Evolutionary conservation across 805 yeast genomes (phyloP), one percentile per base, ranked within the genome.

Genomic region (Candida wancherniae): DNA sequence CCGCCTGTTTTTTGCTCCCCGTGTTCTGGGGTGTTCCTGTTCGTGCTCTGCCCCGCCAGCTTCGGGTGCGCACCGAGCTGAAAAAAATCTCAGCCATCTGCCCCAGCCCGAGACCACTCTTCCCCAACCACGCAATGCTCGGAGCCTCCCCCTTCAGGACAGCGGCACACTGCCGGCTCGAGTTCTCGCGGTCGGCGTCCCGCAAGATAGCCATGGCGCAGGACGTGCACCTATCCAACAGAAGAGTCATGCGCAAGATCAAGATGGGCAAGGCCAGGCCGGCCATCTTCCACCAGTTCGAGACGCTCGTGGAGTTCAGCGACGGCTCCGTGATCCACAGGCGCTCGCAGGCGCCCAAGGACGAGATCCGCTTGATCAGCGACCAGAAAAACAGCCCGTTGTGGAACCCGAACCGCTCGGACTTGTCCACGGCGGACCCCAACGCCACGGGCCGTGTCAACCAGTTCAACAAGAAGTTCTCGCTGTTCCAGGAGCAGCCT

Each of bases 241-340:
- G 68, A 50, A 73, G 90, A 61, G 86, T 85, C 30, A 55, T 73
- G 58, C 79, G 75, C 54, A 80, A 76, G 55, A 81, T 84, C 47
- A 58, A 65, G 38, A 59, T 80, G 34, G 97, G 97, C 34, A 83
- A 83, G 55, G 87, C 95, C 11, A 76, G 97, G 59, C 97, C 97
- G 2, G 87, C 96, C 19, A 82, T 92, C 23, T 88, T 85, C 59
- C 75, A 90, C 62, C 85, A 85, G 57, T 92, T 92, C 55, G 87
- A 90, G 42, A 82, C 88, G 19, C 60, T 71, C 21, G 88, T 92
- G n/a, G 95, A 90, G 59, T 70, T 88, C 36, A 81, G 94, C 44
- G 98, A 92, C 55, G 98, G 98, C 2, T 83, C 96, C 18, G 95
- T 94, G 2, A 68, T 87, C 19, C 67, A 65, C 20, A 74, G 98